Percentiles rank a stretch among this genome's conserved stretches.
phyloP scores from a whole-genome alignment of 345 rosid genomes.

The Eucalyptus sideroxylon region DNA sequence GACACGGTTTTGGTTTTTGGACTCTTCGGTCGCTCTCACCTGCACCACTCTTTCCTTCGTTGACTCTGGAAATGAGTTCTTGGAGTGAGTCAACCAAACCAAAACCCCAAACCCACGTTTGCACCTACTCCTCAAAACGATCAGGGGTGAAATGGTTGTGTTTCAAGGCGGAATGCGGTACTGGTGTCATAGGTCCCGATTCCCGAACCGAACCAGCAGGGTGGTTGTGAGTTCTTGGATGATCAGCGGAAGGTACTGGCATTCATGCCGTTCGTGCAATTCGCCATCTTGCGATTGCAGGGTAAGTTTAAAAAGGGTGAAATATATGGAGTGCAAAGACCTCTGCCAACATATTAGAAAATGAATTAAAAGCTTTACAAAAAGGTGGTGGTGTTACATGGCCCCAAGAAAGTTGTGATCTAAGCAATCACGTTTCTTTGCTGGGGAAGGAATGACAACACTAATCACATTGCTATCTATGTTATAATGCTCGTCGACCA shows the following conservation, averaged over 20 bases:
- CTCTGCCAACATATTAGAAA: neutral
- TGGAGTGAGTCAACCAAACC: neutral
- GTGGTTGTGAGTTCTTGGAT: neutral
- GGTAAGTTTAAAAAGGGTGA: neutral
- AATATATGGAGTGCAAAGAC: neutral
- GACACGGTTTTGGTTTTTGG: neutral
- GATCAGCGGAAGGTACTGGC: neutral
- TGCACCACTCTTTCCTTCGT: neutral
- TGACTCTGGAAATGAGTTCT: neutral
- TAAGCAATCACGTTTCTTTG: neutral
- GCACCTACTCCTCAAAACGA: neutral
- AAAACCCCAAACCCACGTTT: neutral
- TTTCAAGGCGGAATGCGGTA: accelerated
- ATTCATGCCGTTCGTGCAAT: neutral
- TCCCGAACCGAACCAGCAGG: neutral
- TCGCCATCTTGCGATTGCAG: neutral
- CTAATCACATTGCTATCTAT: neutral
- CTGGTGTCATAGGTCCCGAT: neutral
- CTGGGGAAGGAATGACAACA: neutral
- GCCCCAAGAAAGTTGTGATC: neutral
- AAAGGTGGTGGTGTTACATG: neutral
- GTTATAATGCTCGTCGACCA: neutral
- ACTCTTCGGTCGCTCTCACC: neutral
- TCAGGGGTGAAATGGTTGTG: neutral
- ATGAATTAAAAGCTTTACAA: neutral